phyloP scores from a whole-genome alignment of 2,329 filamentous ascomycete genomes.

The Aspergillus brasiliensis region DNA sequence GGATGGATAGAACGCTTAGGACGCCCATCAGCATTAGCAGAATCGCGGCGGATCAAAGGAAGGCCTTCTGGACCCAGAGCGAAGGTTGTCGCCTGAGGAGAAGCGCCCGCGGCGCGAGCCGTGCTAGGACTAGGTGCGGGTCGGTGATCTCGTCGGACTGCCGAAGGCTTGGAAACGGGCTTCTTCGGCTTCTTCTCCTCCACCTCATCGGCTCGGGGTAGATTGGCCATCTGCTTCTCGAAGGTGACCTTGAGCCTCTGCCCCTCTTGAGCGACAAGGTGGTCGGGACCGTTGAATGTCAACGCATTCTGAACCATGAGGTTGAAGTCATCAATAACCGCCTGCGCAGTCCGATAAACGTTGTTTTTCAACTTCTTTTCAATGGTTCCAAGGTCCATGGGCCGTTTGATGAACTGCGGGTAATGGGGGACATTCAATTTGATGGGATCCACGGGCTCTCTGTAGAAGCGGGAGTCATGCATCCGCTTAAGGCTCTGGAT shows the following conservation, averaged over 20 bases:
- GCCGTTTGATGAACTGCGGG: constrained; percentile 70
- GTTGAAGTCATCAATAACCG: constrained; percentile 72
- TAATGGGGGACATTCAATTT: constrained; percentile 76
- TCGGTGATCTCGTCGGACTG: constrained; percentile 52
- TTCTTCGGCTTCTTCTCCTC: constrained; percentile 65
- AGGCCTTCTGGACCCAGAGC: constrained; percentile 76
- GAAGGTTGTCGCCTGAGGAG: constrained; percentile 60
- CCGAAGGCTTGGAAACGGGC: constrained; percentile 43
- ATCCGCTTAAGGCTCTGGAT: constrained; percentile 71
- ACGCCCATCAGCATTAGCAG: constrained; percentile 73
- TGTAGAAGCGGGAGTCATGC: constrained; percentile 75
- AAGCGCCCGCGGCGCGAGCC: constrained; percentile 32
- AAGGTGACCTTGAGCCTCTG: constrained; percentile 63
- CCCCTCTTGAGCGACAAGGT: constrained; percentile 71
- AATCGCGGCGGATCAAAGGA: constrained; percentile 83
- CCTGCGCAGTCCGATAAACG: constrained; percentile 69
- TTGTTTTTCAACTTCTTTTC: constrained; percentile 75
- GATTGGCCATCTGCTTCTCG: constrained; percentile 60
- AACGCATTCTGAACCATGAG: constrained; percentile 78
- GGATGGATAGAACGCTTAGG: constrained; percentile 94
- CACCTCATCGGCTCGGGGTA: constrained; percentile 58
- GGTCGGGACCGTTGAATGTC: constrained; percentile 78
- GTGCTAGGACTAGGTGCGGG: constrained; percentile 46
- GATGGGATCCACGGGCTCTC: constrained; percentile 73
- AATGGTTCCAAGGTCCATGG: constrained; percentile 83